Evolutionary conservation across 352 stramenopile genomes (phyloP).

Genomic region (Phytophthora pluvialis): DNA sequence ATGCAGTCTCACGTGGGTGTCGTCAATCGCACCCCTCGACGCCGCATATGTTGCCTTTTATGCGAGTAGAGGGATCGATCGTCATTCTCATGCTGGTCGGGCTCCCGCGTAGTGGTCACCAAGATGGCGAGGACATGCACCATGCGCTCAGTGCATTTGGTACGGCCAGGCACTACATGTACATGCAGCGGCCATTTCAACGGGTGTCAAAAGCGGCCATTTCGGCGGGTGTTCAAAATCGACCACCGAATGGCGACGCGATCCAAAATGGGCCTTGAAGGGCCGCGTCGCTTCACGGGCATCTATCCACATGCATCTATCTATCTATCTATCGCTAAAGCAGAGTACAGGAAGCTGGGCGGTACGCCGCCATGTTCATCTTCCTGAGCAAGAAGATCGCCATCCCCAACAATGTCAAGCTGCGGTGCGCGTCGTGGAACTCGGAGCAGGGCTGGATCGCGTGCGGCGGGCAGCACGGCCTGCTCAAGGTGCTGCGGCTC

Average conservation of each 20-base stretch:
- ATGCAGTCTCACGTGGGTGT: conserved; percentile 19
- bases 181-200: neutral
- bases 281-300: conserved; percentile 29
- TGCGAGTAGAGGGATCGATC: conserved; percentile 11
- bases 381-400: conserved; percentile 96
- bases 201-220: neutral
- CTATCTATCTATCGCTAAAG: too few relatives aligned
- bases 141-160: neutral
- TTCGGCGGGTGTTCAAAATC: neutral
- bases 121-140: conserved; percentile 10
- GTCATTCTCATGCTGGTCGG: conserved; percentile 5
- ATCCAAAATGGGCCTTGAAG: conserved; percentile 16
- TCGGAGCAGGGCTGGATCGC: conserved; percentile 95
- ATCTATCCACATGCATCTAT: neutral
- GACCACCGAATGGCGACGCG: neutral
- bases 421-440: conserved; percentile 93
- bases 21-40: conserved; percentile 10
- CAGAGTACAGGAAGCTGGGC: neutral
- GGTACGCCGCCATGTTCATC: conserved; percentile 87
- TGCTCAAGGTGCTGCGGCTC: conserved; percentile 94
- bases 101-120: neutral
- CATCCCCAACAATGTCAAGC: conserved; percentile 93
- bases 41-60: conserved; percentile 23
- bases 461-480: conserved; percentile 92
- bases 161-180: neutral